phyloP scores from a whole-genome alignment of 768 basidiomycete species.

The Collybia mongolica region DNA sequence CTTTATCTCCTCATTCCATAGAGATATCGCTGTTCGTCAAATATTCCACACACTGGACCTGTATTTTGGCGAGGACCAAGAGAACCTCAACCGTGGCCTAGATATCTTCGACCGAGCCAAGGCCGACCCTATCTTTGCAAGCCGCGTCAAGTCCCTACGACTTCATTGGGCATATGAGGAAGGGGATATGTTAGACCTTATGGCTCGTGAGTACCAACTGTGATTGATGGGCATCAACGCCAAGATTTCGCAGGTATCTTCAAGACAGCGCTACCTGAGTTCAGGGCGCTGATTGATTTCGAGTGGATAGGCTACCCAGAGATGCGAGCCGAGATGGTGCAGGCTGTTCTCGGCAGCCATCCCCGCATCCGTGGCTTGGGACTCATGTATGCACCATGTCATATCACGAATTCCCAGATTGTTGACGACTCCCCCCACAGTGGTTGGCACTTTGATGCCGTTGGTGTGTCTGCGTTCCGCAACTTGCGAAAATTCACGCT shows the following conservation, averaged over 20 bases:
- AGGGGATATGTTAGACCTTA: slow-evolving; percentile 57
- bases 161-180: slow-evolving; percentile 73
- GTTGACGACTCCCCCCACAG: slow-evolving; percentile 22
- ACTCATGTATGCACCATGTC: slow-evolving; percentile 42
- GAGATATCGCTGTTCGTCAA: slow-evolving; percentile 60
- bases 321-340: slow-evolving; percentile 64
- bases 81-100: slow-evolving; percentile 56
- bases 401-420: not conserved
- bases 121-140: slow-evolving; percentile 58
- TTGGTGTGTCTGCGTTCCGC: slow-evolving; percentile 62
- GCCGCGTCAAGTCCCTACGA: slow-evolving; percentile 54
- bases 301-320: slow-evolving; percentile 82
- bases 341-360: slow-evolving; percentile 53
- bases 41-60: slow-evolving; percentile 70
- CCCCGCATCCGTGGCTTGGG: slow-evolving; percentile 54
- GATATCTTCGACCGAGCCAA: slow-evolving; percentile 71
- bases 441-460: slow-evolving; percentile 75
- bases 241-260: slow-evolving; percentile 45
- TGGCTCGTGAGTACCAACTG: slow-evolving; percentile 28
- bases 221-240: not conserved
- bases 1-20: slow-evolving; percentile 60
- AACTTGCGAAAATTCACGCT: slow-evolving; percentile 65
- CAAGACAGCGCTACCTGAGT: slow-evolving; percentile 60
- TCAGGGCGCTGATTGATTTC: slow-evolving; percentile 58
- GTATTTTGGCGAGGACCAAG: slow-evolving; percentile 65